Evolutionary conservation across 768 basidiomycete species (phyloP).

Genomic region (Hortiboletus flavorubellus): DNA sequence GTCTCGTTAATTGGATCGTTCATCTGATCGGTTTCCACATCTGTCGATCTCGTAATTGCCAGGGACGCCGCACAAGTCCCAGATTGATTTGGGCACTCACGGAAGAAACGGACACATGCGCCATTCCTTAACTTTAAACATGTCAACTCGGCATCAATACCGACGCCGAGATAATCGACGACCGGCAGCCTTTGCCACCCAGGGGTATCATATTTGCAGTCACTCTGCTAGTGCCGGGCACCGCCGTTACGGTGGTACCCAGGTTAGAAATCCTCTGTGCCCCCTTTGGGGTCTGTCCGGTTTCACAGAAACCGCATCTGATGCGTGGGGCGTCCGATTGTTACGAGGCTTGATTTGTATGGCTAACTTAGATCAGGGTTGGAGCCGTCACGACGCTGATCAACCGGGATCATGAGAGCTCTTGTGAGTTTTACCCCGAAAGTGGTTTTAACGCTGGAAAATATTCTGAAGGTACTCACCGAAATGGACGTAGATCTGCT

Average conservation of each 20-base stretch:
- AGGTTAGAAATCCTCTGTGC: conserved; percentile 9
- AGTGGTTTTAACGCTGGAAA: conserved; percentile 14
- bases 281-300: conserved; percentile 8
- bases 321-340: conserved; percentile 11
- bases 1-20: conserved; percentile 19
- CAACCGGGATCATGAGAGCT: conserved; percentile 13
- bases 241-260: conserved; percentile 26
- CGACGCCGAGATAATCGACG: conserved; percentile 20
- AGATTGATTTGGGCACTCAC: conserved; percentile 17
- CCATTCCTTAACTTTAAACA: conserved; percentile 17
- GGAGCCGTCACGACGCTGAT: conserved; percentile 16
- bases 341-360: conserved; percentile 10
- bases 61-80: conserved; percentile 21
- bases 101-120: conserved; percentile 22
- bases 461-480: conserved; percentile 17
- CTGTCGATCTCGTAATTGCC: conserved; percentile 21
- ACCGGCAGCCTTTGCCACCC: conserved; percentile 12
- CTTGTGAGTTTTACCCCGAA: conserved; percentile 17
- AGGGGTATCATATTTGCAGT: conserved; percentile 15
- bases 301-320: conserved; percentile 16
- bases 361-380: conserved; percentile 16
- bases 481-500: conserved; percentile 29
- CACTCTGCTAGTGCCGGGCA: conserved; percentile 15
- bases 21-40: conserved; percentile 23
- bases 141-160: conserved; percentile 22